These are phyloP conservation scores for Mycena vitilis DNA, from an alignment of 768 basidiomycete genomes.

Conservation along the genomic window DNA sequence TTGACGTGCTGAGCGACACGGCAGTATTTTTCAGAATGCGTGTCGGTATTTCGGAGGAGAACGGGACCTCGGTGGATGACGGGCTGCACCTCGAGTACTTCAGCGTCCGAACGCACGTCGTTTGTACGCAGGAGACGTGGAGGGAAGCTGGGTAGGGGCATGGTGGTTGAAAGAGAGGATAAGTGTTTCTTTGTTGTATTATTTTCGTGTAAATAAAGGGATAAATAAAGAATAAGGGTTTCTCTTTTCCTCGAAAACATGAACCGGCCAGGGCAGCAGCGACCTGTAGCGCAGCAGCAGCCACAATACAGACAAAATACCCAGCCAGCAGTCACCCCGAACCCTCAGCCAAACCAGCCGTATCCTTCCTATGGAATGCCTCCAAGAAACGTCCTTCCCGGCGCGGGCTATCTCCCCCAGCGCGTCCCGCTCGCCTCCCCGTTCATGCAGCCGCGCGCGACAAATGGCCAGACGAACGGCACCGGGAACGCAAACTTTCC, in stretches of 20 bases:
- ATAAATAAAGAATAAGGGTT: neutral
- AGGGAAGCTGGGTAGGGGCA: neutral
- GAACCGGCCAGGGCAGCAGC: constrained; percentile 32
- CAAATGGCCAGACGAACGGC: constrained; percentile 30
- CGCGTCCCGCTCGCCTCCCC: constrained; percentile 71
- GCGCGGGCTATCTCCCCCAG: constrained; percentile 63
- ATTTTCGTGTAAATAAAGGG: neutral
- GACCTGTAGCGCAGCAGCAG: constrained; percentile 31
- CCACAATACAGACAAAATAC: constrained; percentile 34
- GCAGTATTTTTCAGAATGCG: no score
- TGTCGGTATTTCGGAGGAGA: neutral
- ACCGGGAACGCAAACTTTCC: constrained; percentile 70
- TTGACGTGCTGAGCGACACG: neutral
- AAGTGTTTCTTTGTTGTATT: neutral
- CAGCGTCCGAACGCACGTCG: neutral
- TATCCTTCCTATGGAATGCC: constrained; percentile 69
- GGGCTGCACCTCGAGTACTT: neutral
- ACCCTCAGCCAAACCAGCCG: constrained; percentile 45
- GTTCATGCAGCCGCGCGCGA: constrained; percentile 69
- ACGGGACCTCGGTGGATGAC: neutral
- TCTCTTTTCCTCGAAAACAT: constrained; percentile 17
- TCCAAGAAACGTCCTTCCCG: constrained; percentile 65
- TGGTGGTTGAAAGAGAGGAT: no score
- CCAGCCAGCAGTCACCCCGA: constrained; percentile 19
- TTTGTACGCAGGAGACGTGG: neutral